A percentile compares a stretch with the other conserved stretches of the same genome.
Evolutionary conservation across 106 monocot species (phyloP).

Genomic region (Amphibolis antarctica): DNA sequence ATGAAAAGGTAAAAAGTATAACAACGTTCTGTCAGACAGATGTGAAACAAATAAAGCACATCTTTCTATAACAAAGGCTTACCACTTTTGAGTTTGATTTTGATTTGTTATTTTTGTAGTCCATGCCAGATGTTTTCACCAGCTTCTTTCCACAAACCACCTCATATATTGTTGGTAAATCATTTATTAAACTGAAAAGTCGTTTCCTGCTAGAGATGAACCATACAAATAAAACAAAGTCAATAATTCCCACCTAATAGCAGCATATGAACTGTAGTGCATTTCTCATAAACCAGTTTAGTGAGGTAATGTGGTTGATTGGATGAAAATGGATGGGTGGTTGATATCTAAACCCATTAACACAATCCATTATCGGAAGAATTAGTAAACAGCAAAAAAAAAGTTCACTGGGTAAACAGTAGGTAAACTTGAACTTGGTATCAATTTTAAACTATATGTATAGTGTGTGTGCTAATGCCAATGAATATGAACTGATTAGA

Average conservation of each 20-base stretch:
- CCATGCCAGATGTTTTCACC: slow-evolving; percentile 22
- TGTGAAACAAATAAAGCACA: not conserved
- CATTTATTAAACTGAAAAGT: slow-evolving; percentile 55
- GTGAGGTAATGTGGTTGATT: too few species aligned
- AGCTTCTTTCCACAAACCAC: slow-evolving; percentile 54
- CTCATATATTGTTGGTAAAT: slow-evolving; percentile 61
- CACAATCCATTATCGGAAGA: too few species aligned
- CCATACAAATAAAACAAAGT: not conserved
- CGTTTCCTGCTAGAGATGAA: slow-evolving; percentile 34
- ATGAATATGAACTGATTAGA: too few species aligned
- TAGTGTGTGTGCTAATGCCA: too few species aligned
- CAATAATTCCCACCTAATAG: not conserved
- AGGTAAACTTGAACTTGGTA: too few species aligned
- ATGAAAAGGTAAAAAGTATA: too few species aligned
- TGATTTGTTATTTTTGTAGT: slow-evolving; percentile 37
- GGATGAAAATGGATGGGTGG: not conserved
- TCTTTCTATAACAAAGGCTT: slow-evolving; percentile 2
- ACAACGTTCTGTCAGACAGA: not conserved
- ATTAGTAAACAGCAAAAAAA: too few species aligned
- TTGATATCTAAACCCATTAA: not conserved
- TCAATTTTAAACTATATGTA: too few species aligned
- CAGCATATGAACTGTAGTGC: not conserved
- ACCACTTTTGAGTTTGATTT: slow-evolving; percentile 62
- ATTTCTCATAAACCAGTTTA: not conserved
- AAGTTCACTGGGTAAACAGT: too few species aligned